Evolutionary conservation across 495 filamentous ascomycete species (phyloP).

Genomic region (Cudoniella acicularis): DNA sequence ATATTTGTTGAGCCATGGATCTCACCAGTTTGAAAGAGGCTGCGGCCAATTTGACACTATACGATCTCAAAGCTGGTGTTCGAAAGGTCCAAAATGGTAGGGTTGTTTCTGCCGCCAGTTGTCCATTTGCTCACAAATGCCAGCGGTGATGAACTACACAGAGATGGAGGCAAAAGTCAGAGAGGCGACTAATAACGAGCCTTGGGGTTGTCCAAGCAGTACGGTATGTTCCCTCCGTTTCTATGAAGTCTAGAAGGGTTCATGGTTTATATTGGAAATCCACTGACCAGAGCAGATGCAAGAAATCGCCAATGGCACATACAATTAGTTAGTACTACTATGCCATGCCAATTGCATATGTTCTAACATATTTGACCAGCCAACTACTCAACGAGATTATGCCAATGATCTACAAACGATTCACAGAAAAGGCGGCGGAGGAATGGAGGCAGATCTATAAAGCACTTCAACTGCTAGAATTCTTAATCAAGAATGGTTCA

Average conservation of each 20-base stretch:
- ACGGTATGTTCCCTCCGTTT: not conserved
- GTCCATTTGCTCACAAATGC: constrained; percentile 17
- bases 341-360: not conserved
- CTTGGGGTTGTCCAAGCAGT: constrained; percentile 58
- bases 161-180: constrained; percentile 99
- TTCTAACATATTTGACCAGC: constrained; percentile 41
- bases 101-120: constrained; percentile 20
- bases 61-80: constrained; percentile 95
- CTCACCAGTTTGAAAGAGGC: constrained; percentile 78
- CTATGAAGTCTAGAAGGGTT: too few relatives aligned
- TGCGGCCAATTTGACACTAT: constrained; percentile 90
- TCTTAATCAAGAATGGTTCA: constrained; percentile 96
- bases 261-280: too few relatives aligned
- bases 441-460: constrained; percentile 99
- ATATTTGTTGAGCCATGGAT: constrained; percentile 58
- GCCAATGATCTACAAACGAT: constrained; percentile 99
- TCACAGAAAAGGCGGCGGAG: constrained; percentile 96
- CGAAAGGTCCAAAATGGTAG: constrained; percentile 98
- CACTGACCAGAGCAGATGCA: constrained; percentile 51
- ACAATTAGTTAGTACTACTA: constrained; percentile 80
- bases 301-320: constrained; percentile 96
- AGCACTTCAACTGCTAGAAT: constrained; percentile 92
- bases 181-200: constrained; percentile 97
- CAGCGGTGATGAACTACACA: constrained; percentile 99
- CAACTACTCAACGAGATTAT: constrained; percentile 98